These are phyloP conservation scores for Pyrenula massariospora DNA, from an alignment of 495 filamentous ascomycete genomes.

Conservation along the genomic window DNA sequence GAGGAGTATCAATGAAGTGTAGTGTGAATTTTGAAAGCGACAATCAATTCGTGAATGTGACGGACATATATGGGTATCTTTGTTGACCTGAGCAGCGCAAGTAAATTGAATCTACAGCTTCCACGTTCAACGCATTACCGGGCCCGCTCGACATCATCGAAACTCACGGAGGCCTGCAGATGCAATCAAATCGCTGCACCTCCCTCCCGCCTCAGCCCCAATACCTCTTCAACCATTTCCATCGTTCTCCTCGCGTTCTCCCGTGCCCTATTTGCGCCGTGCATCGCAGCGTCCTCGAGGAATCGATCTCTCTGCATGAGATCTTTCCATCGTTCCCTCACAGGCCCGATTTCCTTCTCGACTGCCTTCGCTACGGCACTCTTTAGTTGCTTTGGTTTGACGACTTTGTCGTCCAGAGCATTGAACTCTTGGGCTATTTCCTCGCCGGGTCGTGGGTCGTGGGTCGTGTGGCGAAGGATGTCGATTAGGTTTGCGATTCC, in stretches of 20 bases:
- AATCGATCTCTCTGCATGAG: background rate
- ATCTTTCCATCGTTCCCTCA: background rate
- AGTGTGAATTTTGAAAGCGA: no score
- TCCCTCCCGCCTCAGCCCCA: background rate
- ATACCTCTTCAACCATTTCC: background rate
- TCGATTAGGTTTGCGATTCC: slow-evolving; percentile 81
- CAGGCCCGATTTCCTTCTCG: background rate
- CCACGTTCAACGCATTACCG: no score
- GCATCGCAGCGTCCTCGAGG: background rate
- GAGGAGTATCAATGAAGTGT: no score
- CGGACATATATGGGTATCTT: no score
- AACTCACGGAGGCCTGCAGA: no score
- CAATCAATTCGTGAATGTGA: no score
- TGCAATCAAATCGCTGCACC: no score
- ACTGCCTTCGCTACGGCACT: background rate
- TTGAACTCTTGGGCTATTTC: background rate
- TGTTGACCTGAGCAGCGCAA: no score
- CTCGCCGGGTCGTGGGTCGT: background rate
- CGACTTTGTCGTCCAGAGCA: background rate
- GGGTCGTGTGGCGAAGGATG: slow-evolving; percentile 45
- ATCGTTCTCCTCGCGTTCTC: background rate
- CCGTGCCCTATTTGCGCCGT: background rate
- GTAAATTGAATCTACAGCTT: no score
- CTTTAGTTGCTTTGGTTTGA: background rate
- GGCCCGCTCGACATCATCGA: no score